Base-by-base conservation (phyloP, 306 rosid species). In the Hippophae rhamnoides region DNA sequence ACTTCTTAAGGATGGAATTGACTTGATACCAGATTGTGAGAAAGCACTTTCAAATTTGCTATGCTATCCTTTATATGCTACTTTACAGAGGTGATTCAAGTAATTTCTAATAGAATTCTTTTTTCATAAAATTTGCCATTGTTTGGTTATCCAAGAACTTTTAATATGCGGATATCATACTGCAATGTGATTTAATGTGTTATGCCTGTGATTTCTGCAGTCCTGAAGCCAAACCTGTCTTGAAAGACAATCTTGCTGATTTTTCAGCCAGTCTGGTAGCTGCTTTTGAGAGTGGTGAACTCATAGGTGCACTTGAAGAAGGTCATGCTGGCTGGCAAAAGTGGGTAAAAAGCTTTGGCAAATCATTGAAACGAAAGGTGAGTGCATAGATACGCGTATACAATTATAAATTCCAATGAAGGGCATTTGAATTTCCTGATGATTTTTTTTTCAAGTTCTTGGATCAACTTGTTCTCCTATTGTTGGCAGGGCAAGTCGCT, bases 311-410 rank as follows among this genome's bases (percentile, higher is more conserved):
- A 23, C 93, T 92, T 47, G 96, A 83, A 79, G 96, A 85, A 67
- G 96, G 96, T 54, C 93, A 57, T 61, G 67, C 83, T 51, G 95
- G 99, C 57, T 92, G 96, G 99, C 80, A 92, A 75, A 88, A 88
- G 56, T 92, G 99, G 99, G 89, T 92, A 68, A 92, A 92, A 72
- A 73, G 73, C 80, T 80, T 92, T 14, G 99, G 99, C 54, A 92
- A 92, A 80, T 83, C 86, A 23, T 73, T 74, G 2, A 88, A 85
- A 77, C 96, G 93, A 68, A 92, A 92, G 96, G 98, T 85, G 65
- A 65, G 50, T 10, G 50, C 50, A 46, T 5, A 13, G 5, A 10
- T 13, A 46, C 2, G 8, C 50, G 11, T 12, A 45, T 18, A 5
- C 23, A 13, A 6, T 4, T 23, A 11, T 8, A 49, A 13, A 12